phyloP scores from a whole-genome alignment of 441 rosid genomes.

The Mallotus repandus region DNA sequence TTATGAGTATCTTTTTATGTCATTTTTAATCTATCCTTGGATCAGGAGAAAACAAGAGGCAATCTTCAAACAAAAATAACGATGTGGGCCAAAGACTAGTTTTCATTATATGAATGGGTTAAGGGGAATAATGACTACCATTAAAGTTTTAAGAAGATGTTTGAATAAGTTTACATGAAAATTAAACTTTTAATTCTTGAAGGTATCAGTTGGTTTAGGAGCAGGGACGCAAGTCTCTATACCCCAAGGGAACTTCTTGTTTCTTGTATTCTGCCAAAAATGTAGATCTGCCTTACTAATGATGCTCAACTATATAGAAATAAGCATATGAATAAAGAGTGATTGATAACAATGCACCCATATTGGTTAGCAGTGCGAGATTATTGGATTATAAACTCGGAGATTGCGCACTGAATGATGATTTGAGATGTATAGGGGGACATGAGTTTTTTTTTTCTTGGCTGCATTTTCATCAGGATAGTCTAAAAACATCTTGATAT shows the following conservation, averaged over 20 bases:
- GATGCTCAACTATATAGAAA: neutral
- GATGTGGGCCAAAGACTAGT: no score
- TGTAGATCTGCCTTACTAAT: neutral
- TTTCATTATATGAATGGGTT: no score
- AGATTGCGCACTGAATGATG: neutral
- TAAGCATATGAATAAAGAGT: neutral
- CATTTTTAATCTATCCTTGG: neutral
- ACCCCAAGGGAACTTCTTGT: neutral
- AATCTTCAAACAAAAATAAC: neutral
- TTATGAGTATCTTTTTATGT: no score
- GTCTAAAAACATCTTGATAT: neutral
- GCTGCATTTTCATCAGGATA: no score
- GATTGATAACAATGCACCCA: neutral
- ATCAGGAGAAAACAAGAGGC: neutral
- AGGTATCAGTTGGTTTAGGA: neutral
- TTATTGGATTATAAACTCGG: neutral
- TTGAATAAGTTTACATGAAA: no score
- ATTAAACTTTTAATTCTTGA: no score
- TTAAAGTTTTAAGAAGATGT: no score
- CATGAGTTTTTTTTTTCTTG: no score
- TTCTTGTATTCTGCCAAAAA: conserved; percentile 1
- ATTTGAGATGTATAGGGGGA: neutral
- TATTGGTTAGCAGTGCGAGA: neutral
- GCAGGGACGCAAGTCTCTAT: neutral
- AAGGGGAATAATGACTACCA: no score